A percentile compares a stretch with the other conserved stretches of the same genome.
Evolutionary conservation across 345 rosid species (phyloP).

Genomic region (Acer negundo): DNA sequence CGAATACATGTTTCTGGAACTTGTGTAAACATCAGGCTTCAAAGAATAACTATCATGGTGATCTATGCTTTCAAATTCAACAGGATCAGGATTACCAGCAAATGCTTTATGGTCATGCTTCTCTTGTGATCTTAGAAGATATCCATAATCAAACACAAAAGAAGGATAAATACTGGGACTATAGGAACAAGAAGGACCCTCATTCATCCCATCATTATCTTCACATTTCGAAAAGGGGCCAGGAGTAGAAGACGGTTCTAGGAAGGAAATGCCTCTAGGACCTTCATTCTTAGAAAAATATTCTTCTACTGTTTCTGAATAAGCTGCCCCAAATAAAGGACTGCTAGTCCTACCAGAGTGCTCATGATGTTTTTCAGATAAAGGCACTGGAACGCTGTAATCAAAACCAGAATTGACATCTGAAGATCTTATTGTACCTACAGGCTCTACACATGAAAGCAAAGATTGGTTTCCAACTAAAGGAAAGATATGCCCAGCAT

Average conservation of each 20-base stretch:
- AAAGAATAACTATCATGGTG: conserved; percentile 1
- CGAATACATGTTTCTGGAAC: conserved; percentile 11
- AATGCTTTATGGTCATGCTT: conserved; percentile 21
- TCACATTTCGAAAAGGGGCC: conserved; percentile 15
- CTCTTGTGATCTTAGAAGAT: conserved; percentile 20
- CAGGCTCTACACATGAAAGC: conserved; percentile 21
- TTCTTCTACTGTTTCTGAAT: conserved; percentile 21
- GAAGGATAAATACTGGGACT: conserved; percentile 32
- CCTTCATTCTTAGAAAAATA: conserved; percentile 26
- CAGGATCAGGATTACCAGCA: conserved; percentile 14
- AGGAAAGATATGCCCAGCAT: conserved; percentile 21
- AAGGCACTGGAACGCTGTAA: conserved; percentile 24
- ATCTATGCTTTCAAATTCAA: conserved; percentile 18
- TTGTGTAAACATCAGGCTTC: background rate
- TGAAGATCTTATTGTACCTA: conserved; percentile 18
- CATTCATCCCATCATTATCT: conserved; percentile 16
- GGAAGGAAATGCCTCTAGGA: conserved; percentile 18
- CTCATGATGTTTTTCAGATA: conserved; percentile 15
- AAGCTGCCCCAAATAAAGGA: conserved; percentile 7
- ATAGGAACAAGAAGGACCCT: conserved; percentile 26
- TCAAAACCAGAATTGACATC: conserved; percentile 21
- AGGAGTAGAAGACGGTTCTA: conserved; percentile 26
- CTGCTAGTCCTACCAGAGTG: conserved; percentile 19
- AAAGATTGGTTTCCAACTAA: conserved; percentile 5
- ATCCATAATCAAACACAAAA: conserved; percentile 22